Conservation (phyloP, 2,329 filamentous ascomycete species). For the Fusarium kyushuense region DNA sequence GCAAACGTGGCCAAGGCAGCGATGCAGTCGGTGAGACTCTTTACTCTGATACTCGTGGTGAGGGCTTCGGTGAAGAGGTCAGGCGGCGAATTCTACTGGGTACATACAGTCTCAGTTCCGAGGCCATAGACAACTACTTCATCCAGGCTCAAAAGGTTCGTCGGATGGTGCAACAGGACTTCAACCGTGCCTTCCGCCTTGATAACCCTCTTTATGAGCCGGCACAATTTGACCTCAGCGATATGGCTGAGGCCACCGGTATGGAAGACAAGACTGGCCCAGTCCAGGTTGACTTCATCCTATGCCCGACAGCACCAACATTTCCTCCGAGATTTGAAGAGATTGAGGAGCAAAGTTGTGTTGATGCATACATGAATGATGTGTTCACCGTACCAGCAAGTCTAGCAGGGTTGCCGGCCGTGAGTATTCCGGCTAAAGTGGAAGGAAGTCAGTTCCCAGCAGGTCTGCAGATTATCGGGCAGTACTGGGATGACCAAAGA, state of each 20-base stretch:
- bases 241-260: constrained; percentile 65
- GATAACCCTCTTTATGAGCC: constrained; percentile 74
- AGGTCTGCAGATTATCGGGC: constrained; percentile 83
- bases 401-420: constrained; percentile 87
- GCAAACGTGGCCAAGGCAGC: constrained; percentile 65
- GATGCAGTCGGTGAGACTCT: constrained; percentile 72
- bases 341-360: constrained; percentile 64
- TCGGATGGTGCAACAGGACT: constrained; percentile 85
- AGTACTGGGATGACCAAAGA: constrained; percentile 79
- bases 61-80: constrained; percentile 86
- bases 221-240: constrained; percentile 68
- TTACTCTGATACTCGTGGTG: constrained; percentile 80
- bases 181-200: constrained; percentile 80
- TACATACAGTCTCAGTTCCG: constrained; percentile 88
- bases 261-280: constrained; percentile 69
- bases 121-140: constrained; percentile 96
- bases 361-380: constrained; percentile 92
- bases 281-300: constrained; percentile 81
- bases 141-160: constrained; percentile 91
- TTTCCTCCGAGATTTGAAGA: constrained; percentile 74
- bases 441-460: constrained; percentile 52
- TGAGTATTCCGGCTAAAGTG: constrained; percentile 75
- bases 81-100: constrained; percentile 88
- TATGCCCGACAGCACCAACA: constrained; percentile 88
- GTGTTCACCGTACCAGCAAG: constrained; percentile 96